Evolutionary conservation across 169 alveolate species (phyloP).

Genomic region (Besnoitia besnoiti): DNA sequence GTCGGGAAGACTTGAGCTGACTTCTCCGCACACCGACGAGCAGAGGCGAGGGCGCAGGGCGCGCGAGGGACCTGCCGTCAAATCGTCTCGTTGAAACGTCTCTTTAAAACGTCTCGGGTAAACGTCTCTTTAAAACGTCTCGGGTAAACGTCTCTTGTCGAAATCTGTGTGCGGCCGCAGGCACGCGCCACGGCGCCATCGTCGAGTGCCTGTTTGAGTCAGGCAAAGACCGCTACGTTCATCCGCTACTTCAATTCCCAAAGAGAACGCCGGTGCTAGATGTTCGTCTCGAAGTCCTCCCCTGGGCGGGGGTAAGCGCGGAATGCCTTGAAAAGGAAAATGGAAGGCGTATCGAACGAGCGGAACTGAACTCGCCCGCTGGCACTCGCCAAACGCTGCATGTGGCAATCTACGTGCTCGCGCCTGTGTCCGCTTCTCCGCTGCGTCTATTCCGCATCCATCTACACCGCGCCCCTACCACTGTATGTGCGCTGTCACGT

Average conservation of each 20-base stretch:
- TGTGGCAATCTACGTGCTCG: background rate
- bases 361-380: background rate
- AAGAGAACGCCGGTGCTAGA: slow-evolving; percentile 26
- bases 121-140: no score
- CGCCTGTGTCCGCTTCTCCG: background rate
- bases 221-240: slow-evolving; percentile 50
- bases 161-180: no score
- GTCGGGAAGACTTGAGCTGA: no score
- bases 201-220: slow-evolving; percentile 34
- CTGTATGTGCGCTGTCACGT: background rate
- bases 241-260: slow-evolving; percentile 43
- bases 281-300: background rate
- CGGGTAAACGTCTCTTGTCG: no score
- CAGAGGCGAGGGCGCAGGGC: no score
- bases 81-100: no score
- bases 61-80: no score
- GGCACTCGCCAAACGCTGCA: background rate
- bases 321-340: background rate
- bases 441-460: background rate
- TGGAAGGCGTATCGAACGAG: no score
- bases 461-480: background rate
- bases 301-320: background rate
- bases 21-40: no score
- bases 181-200: slow-evolving; percentile 55
- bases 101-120: no score